A percentile compares a stretch with the other conserved stretches of the same genome.
These are phyloP conservation scores for Gnaphalium uliginosum DNA, from an alignment of 129 eudicot genomes.

Conservation along the genomic window DNA sequence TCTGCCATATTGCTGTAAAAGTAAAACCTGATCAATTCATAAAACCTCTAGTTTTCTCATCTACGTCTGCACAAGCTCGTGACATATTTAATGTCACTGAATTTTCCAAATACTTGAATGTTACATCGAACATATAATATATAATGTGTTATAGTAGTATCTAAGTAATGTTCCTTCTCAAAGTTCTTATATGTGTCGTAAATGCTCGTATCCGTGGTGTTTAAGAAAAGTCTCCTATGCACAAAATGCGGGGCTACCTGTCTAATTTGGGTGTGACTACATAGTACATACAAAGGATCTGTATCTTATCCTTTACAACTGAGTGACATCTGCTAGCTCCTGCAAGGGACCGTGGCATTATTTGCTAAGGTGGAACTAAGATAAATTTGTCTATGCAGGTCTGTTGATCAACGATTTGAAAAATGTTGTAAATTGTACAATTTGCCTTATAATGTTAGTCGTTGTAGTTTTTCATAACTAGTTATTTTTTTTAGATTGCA, in stretches of 20 bases:
- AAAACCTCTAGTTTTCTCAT: too few relatives aligned
- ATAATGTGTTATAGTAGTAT: background rate
- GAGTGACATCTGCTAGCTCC: background rate
- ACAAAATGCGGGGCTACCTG: background rate
- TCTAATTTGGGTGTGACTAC: background rate
- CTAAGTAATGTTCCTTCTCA: slow-evolving; percentile 1
- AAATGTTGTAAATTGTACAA: background rate
- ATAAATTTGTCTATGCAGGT: background rate
- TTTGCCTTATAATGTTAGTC: background rate
- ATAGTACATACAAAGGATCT: background rate
- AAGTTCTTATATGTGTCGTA: background rate
- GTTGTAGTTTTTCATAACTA: background rate
- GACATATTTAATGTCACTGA: too few relatives aligned
- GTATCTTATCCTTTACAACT: background rate
- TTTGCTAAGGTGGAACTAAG: background rate
- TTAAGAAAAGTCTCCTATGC: slow-evolving; percentile 3
- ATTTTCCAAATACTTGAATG: too few relatives aligned
- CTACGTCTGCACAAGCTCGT: too few relatives aligned
- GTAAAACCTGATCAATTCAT: too few relatives aligned
- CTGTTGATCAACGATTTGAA: background rate
- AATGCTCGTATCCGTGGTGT: background rate
- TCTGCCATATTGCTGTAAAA: background rate
- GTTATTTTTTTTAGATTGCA: background rate
- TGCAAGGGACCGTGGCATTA: background rate
- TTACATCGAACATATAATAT: background rate